A percentile compares a stretch with the other conserved stretches of the same genome.
Conservation (phyloP, 345 rosid species). For the Linum lewisii region DNA sequence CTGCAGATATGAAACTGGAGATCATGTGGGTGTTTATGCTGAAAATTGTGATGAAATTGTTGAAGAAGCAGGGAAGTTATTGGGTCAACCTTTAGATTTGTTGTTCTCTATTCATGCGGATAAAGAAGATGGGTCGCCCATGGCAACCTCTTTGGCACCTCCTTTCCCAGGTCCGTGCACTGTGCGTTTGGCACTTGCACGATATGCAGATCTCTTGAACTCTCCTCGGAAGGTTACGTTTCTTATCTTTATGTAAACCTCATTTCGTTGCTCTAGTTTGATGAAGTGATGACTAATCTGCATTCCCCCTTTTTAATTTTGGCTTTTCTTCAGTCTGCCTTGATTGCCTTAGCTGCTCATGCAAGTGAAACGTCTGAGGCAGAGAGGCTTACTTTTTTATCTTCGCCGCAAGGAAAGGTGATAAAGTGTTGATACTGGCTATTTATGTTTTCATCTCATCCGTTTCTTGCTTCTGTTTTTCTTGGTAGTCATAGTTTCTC, state of each 20-base stretch:
- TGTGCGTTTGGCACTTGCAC: conserved; percentile 53
- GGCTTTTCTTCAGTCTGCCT: conserved; percentile 49
- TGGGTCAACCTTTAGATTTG: conserved; percentile 58
- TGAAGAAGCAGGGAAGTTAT: conserved; percentile 60
- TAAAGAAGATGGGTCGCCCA: conserved; percentile 65
- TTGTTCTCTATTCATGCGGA: conserved; percentile 68
- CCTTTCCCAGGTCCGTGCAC: conserved; percentile 82
- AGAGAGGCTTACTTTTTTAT: conserved; percentile 25
- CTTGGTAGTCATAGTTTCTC: neutral
- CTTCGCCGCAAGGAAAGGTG: conserved; percentile 25
- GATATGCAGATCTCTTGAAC: conserved; percentile 62
- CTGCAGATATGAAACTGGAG: conserved; percentile 69
- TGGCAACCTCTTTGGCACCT: conserved; percentile 64
- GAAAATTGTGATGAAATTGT: conserved; percentile 67
- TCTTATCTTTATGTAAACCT: neutral
- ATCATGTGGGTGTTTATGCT: conserved; percentile 63
- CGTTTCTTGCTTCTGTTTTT: neutral
- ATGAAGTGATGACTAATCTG: neutral
- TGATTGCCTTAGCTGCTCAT: conserved; percentile 85
- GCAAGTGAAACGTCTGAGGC: conserved; percentile 81
- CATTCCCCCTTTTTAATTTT: conserved; percentile 1
- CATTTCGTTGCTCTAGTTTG: neutral
- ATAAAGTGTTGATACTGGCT: neutral
- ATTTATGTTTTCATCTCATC: neutral
- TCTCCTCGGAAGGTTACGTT: conserved; percentile 71